Conservation (phyloP, 306 rosid species). For the Prunus dulcis region DNA sequence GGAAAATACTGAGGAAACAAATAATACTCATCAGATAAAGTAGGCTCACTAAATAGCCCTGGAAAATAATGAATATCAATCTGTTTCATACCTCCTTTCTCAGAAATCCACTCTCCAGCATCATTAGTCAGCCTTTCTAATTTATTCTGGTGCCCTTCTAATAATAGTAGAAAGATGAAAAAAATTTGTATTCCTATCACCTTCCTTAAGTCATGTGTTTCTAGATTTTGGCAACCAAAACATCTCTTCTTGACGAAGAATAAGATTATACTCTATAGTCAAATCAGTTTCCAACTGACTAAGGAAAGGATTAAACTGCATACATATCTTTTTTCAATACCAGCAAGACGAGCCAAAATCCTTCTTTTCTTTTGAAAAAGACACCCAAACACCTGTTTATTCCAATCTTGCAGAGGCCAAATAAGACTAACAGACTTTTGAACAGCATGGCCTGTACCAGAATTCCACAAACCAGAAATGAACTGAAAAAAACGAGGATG, state of each 20-base stretch:
- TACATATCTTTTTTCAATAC: neutral
- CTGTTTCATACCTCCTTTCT: no score
- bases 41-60: no score
- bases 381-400: neutral
- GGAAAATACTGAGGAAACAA: no score
- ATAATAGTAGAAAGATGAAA: neutral
- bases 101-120: no score
- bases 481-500: neutral
- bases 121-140: no score
- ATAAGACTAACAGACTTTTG: neutral
- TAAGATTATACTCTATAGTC: neutral
- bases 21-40: no score
- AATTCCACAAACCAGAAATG: neutral
- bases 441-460: neutral
- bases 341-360: neutral
- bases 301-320: fast-evolving
- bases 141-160: no score
- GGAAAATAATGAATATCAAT: no score
- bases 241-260: neutral
- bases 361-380: neutral
- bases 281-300: neutral
- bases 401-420: neutral
- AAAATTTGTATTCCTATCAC: neutral
- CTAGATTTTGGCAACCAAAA: neutral
- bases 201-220: neutral